Percentiles rank a stretch among this genome's conserved stretches.
These are phyloP conservation scores for Laguncularia racemosa DNA, from an alignment of 345 rosid genomes.

Conservation along the genomic window DNA sequence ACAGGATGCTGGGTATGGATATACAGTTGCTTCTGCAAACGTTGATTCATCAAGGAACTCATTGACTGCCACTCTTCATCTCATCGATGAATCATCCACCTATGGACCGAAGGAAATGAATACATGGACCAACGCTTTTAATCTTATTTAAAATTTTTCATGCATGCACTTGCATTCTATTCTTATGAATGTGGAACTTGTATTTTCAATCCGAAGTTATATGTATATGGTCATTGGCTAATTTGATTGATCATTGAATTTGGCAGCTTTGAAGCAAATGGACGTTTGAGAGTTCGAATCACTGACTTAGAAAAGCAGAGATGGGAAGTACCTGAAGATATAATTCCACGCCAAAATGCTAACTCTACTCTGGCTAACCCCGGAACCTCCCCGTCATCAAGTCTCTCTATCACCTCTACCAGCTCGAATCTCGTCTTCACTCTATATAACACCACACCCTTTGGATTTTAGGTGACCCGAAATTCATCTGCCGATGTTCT, in stretches of 20 bases:
- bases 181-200: no score
- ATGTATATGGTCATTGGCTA: no score
- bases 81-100: slow-evolving; percentile 32
- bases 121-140: not conserved
- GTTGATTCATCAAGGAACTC: slow-evolving; percentile 16
- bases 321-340: slow-evolving; percentile 55
- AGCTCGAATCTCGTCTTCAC: slow-evolving; percentile 48
- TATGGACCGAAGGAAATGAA: slow-evolving; percentile 19
- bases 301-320: slow-evolving; percentile 35
- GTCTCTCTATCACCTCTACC: slow-evolving; percentile 8
- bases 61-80: slow-evolving; percentile 38
- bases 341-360: slow-evolving; percentile 30
- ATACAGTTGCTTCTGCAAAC: slow-evolving; percentile 29
- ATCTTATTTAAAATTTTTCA: no score
- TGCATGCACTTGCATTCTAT: no score
- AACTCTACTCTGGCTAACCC: slow-evolving; percentile 2
- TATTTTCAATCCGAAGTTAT: no score
- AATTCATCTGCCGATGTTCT: slow-evolving; percentile 55
- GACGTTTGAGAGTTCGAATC: slow-evolving; percentile 44
- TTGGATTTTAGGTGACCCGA: slow-evolving; percentile 54
- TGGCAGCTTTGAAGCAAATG: slow-evolving; percentile 39
- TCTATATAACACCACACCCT: slow-evolving; percentile 47
- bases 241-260: no score
- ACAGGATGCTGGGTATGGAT: slow-evolving; percentile 32
- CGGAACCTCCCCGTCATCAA: not conserved